Evolutionary conservation across 176 grass and related monocot genomes (phyloP).

Genomic region (bread wheat (Triticum aestivum)): IWGSC_CS_RefSeq_v2.1 NC_057807.1:406682756-406683255

Average conservation of each 20-base stretch:
- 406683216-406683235: conserved; percentile 26
- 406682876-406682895: background rate
- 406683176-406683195: conserved; percentile 43
- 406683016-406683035: conserved; percentile 68
- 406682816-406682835: conserved; percentile 16
- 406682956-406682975: background rate
- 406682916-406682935: background rate
- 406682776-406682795: background rate
- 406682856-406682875: background rate
- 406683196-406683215: conserved; percentile 56
- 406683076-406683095: conserved; percentile 27
- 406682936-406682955: conserved; percentile 1
- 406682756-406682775: background rate
- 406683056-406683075: conserved; percentile 43
- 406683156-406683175: conserved; percentile 50
- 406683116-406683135: conserved; percentile 47
- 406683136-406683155: conserved; percentile 58
- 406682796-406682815: background rate
- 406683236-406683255: conserved; percentile 65
- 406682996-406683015: conserved; percentile 79
- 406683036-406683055: conserved; percentile 79
- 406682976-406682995: conserved; percentile 55
- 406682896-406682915: background rate
- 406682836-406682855: conserved; percentile 7
- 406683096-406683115: conserved; percentile 59